Evolutionary conservation across 371 early-diverging fungal genomes (phyloP).

Genomic region (Rhizopus delemar): DNA sequence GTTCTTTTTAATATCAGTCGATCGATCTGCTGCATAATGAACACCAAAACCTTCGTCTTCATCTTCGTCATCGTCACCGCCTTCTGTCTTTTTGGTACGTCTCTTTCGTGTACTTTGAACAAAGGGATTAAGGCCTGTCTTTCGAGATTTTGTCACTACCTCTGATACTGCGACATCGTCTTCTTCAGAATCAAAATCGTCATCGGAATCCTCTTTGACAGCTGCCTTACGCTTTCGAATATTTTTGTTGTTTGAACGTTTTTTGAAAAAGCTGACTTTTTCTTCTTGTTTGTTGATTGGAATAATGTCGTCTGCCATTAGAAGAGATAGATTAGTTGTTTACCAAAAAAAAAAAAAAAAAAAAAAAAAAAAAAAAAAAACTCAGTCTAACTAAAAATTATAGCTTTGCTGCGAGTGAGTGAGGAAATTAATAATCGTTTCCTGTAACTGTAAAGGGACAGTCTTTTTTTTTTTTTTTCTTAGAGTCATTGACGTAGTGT

Average conservation of each 20-base stretch:
- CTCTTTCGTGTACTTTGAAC: conserved; percentile 46
- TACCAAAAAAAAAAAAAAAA: background rate
- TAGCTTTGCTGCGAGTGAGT: no score
- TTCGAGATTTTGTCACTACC: conserved; percentile 55
- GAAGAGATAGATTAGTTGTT: background rate
- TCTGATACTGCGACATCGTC: conserved; percentile 36
- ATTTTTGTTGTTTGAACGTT: conserved; percentile 55
- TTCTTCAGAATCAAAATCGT: conserved; percentile 44
- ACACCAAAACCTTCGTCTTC: conserved; percentile 48
- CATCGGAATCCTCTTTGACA: conserved; percentile 35
- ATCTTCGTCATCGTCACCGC: conserved; percentile 30
- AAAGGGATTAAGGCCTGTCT: conserved; percentile 41
- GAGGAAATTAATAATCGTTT: no score
- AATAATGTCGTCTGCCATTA: conserved; percentile 14
- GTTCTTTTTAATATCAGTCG: conserved; percentile 44
- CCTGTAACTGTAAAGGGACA: no score
- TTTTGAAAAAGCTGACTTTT: conserved; percentile 62
- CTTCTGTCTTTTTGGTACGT: conserved; percentile 23
- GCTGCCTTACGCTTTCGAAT: conserved; percentile 53
- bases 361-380: background rate
- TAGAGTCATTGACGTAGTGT: no score
- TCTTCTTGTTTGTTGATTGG: conserved; percentile 15
- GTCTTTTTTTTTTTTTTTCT: no score
- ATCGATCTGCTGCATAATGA: conserved; percentile 59
- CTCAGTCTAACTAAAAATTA: no score